Conservation (phyloP, 805 yeast genomes). For the Saturnispora besseyi region DNA sequence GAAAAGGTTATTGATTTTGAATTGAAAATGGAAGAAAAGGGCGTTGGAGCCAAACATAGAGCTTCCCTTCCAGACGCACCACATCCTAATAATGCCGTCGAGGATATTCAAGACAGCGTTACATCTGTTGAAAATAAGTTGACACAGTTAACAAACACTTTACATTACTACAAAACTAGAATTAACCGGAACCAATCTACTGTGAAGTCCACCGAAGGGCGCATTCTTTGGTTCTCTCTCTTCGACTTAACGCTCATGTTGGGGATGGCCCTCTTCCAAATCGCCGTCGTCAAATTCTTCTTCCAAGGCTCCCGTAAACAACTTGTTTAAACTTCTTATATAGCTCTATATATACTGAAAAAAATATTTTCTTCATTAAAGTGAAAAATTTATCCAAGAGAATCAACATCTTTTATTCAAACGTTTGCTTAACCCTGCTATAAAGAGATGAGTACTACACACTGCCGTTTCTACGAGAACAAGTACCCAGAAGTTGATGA, state of each 20-base stretch:
- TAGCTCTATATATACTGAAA: neutral
- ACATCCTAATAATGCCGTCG: slow-evolving; percentile 45
- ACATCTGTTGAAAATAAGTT: slow-evolving; percentile 52
- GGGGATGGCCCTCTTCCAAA: slow-evolving; percentile 64
- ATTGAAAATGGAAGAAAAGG: slow-evolving; percentile 40
- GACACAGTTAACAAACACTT: slow-evolving; percentile 43
- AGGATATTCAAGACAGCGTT: slow-evolving; percentile 46
- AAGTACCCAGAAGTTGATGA: slow-evolving; percentile 98
- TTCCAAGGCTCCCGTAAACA: slow-evolving; percentile 67
- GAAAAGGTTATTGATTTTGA: slow-evolving; percentile 83
- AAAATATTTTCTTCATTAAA: neutral
- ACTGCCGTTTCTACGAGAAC: slow-evolving; percentile 96
- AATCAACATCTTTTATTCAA: neutral
- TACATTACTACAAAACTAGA: slow-evolving; percentile 83
- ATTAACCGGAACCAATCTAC: slow-evolving; percentile 85
- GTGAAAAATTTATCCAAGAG: neutral
- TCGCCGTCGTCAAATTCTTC: slow-evolving; percentile 57
- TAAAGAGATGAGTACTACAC: slow-evolving; percentile 63
- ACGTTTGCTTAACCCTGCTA: neutral
- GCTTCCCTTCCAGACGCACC: slow-evolving; percentile 58
- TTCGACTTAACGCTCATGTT: slow-evolving; percentile 56
- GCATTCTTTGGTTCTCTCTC: slow-evolving; percentile 59
- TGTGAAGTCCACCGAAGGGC: slow-evolving; percentile 52
- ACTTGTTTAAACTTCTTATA: slow-evolving; percentile 33
- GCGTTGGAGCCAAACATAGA: slow-evolving; percentile 27